Conservation (phyloP, 2,329 filamentous ascomycete species). For the Fusarium armeniacum region DNA sequence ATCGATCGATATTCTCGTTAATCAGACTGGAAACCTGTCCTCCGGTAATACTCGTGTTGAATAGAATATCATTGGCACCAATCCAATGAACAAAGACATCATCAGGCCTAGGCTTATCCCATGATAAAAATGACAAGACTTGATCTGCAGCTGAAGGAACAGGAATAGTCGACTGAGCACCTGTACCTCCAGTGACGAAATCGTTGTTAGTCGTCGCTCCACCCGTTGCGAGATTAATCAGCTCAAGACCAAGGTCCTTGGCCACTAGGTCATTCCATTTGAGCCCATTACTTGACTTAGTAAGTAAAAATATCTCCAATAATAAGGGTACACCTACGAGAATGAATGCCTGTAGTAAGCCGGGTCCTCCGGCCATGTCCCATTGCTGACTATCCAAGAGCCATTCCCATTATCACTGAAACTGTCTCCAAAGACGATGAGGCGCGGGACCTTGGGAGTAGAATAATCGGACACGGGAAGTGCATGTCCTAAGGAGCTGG, state of each 20-base stretch:
- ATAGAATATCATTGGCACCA: conserved; percentile 35
- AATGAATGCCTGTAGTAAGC: conserved; percentile 38
- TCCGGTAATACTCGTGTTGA: conserved; percentile 35
- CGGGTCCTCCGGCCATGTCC: conserved; percentile 35
- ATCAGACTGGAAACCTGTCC: conserved; percentile 25
- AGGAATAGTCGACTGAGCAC: conserved; percentile 21
- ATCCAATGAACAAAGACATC: conserved; percentile 41
- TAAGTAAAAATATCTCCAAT: not conserved
- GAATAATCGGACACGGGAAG: not conserved
- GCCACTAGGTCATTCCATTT: conserved; percentile 38
- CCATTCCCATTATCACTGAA: conserved; percentile 42
- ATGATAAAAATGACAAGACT: conserved; percentile 16
- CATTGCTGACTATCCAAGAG: conserved; percentile 36
- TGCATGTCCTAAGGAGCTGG: not conserved
- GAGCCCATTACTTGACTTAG: not conserved
- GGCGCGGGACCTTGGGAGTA: not conserved
- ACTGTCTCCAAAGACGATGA: conserved; percentile 42
- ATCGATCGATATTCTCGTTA: conserved; percentile 10
- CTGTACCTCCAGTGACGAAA: conserved; percentile 34
- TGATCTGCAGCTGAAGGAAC: conserved; percentile 34
- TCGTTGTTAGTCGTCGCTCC: conserved; percentile 31
- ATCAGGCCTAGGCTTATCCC: conserved; percentile 3
- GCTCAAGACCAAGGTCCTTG: conserved; percentile 9
- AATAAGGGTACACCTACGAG: not conserved
- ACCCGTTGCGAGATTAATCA: conserved; percentile 35